These are phyloP conservation scores for Gastrolobium bilobum DNA, from an alignment of 306 rosid species.

Conservation along the genomic window DNA sequence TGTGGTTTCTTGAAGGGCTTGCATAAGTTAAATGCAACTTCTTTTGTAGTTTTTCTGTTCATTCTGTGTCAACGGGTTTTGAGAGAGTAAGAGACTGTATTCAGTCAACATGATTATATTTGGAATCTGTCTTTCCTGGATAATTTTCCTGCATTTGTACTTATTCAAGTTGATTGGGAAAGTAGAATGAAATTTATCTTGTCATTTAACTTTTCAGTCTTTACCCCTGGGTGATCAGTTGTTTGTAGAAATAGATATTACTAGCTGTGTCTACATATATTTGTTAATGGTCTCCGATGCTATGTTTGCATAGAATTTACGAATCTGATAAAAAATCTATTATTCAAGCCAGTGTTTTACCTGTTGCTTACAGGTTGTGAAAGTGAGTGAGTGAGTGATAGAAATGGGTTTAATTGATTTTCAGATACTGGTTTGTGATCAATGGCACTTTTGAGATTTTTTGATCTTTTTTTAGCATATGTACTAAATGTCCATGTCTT, in stretches of 20 bases:
- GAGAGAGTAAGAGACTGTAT: background rate
- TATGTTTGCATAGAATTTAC: background rate
- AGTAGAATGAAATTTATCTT: background rate
- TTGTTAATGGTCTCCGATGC: background rate
- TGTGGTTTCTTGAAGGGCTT: background rate
- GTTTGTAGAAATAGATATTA: background rate
- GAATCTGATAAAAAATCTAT: background rate
- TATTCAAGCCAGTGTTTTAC: background rate
- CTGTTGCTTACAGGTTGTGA: background rate
- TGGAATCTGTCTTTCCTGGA: background rate
- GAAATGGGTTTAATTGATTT: background rate
- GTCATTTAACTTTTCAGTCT: background rate
- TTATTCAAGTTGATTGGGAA: background rate
- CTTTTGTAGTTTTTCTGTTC: background rate
- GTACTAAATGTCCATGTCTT: background rate
- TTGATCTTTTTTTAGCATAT: background rate
- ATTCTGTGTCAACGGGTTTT: constrained; percentile 1
- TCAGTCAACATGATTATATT: background rate
- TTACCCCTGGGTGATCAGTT: background rate
- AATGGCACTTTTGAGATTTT: background rate
- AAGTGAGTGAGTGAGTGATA: background rate
- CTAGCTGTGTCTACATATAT: background rate
- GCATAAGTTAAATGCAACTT: background rate
- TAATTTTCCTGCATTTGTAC: background rate
- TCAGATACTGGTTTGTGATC: background rate